Base-by-base conservation (phyloP, 768 basidiomycete genomes). In the Phaeolepiota aurea region DNA sequence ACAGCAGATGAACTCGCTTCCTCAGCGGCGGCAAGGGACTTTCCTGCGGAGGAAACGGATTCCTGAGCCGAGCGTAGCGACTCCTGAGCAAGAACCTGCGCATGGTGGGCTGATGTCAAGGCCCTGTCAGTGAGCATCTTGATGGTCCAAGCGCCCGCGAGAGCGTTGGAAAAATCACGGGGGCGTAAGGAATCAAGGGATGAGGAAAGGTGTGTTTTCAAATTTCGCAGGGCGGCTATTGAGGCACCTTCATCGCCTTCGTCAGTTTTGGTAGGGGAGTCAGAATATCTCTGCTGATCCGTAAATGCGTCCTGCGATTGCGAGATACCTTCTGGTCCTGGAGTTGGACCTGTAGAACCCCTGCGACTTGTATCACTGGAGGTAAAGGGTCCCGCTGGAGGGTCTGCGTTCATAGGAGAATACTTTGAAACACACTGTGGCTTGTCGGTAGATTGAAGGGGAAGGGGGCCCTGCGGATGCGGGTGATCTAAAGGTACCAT, bases 21-120 rank as follows among this genome's bases (percentile, higher is more conserved):
- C 28, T 59, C 53, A 1, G 58, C 53, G 7, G 58, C 56, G 16
- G 36, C 37, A 20, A 61, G 39, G 2, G 60, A 54, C 20, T 57
- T 54, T 33, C 53, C 54, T 2, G 58, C 60, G 2, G 52, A 41
- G 0, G 41, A 41, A 2, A 63, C 21, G 4, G 60, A 58, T 40
- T 59, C 57, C 44, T 63, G 53, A 3, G 64, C 58, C 28, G 21
- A 14, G 21, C 31, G 15, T 9, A 58, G 50, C 9, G 16, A 15
- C 19, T n/a, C 7, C 3, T 12, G 22, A 11, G 16, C 39, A 12
- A 16, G 22, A 13, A 21, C 19, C 7, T 31, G 23, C 14, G 57
- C 59, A 41, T 46, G 47, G 25, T 58, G 55, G 3, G 61, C 57
- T 3, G 52, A 44, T 2, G 54, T 40, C 2, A 56, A 16, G 7